A percentile compares a stretch with the other conserved stretches of the same genome.
These are phyloP conservation scores for Massarina eburnea DNA, from an alignment of 2,329 filamentous ascomycete species.

Conservation along the genomic window DNA sequence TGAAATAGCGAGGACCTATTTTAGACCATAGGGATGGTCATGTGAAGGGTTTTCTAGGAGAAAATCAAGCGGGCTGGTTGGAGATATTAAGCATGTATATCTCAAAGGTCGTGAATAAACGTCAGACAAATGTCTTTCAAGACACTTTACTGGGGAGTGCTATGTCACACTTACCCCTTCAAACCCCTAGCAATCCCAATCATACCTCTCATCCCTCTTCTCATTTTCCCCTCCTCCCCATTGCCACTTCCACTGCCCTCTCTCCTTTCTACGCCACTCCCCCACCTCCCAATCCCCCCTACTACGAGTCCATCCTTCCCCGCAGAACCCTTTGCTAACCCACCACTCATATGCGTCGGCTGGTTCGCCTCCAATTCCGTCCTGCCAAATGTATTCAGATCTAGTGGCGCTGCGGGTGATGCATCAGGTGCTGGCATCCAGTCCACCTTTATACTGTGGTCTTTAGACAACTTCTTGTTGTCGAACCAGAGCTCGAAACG, in stretches of 20 bases:
- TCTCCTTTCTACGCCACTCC: constrained; percentile 1
- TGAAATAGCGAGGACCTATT: too few species aligned
- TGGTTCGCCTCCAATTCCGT: constrained; percentile 19
- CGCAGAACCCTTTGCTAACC: neutral
- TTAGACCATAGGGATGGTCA: too few species aligned
- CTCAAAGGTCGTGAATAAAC: too few species aligned
- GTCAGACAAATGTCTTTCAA: too few species aligned
- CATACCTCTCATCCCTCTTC: neutral
- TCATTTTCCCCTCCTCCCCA: constrained; percentile 4
- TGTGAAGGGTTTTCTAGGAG: too few species aligned
- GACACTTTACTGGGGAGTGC: too few species aligned
- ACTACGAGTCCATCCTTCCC: neutral
- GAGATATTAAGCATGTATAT: too few species aligned
- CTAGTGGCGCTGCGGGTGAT: constrained; percentile 8
- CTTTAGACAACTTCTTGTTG: constrained; percentile 36
- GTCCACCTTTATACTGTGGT: constrained; percentile 40
- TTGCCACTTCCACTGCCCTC: neutral
- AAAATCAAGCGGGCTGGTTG: too few species aligned
- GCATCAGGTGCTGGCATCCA: constrained; percentile 28
- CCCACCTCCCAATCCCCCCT: neutral
- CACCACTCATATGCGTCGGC: constrained; percentile 13
- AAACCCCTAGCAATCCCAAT: constrained; percentile 1
- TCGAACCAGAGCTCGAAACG: constrained; percentile 44
- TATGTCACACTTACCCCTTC: neutral
- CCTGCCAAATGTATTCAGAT: constrained; percentile 13